Percentiles rank a stretch among this genome's conserved stretches.
Conservation (phyloP, 2,329 filamentous ascomycete species). For the Xylaria sp. region DNA sequence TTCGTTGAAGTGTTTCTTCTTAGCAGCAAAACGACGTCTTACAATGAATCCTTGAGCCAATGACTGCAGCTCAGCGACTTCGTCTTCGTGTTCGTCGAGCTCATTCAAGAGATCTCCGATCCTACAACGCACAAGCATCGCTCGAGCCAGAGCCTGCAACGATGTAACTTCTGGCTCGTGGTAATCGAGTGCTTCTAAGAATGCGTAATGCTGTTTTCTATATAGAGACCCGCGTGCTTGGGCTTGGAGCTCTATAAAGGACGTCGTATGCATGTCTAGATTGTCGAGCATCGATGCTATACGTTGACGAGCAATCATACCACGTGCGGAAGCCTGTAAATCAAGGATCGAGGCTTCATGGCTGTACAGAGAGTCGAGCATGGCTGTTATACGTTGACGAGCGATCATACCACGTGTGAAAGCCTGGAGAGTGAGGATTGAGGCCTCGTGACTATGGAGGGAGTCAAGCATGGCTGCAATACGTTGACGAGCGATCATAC, state of each 20-base stretch:
- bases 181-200: slow-evolving; percentile 73
- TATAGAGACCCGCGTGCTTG: slow-evolving; percentile 68
- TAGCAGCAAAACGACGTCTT: slow-evolving; percentile 77
- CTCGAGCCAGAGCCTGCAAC: slow-evolving; percentile 78
- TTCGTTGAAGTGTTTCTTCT: slow-evolving; percentile 85
- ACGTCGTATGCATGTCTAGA: slow-evolving; percentile 62
- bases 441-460: slow-evolving; percentile 51
- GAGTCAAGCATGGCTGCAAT: slow-evolving; percentile 56
- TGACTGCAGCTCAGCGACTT: slow-evolving; percentile 75
- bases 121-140: slow-evolving; percentile 76
- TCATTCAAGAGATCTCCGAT: slow-evolving; percentile 77
- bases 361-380: slow-evolving; percentile 56
- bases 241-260: slow-evolving; percentile 69
- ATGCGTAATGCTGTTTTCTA: slow-evolving; percentile 63
- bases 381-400: slow-evolving; percentile 54
- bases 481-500: slow-evolving; percentile 62
- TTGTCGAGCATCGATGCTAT: slow-evolving; percentile 56
- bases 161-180: slow-evolving; percentile 69
- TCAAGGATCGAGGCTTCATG: slow-evolving; percentile 52
- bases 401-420: slow-evolving; percentile 66
- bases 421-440: slow-evolving; percentile 61
- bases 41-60: slow-evolving; percentile 75
- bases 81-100: slow-evolving; percentile 83
- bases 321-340: slow-evolving; percentile 65
- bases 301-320: slow-evolving; percentile 62